phyloP scores from a whole-genome alignment of 805 yeast species.

The Brettanomyces bruxellensis region DNA sequence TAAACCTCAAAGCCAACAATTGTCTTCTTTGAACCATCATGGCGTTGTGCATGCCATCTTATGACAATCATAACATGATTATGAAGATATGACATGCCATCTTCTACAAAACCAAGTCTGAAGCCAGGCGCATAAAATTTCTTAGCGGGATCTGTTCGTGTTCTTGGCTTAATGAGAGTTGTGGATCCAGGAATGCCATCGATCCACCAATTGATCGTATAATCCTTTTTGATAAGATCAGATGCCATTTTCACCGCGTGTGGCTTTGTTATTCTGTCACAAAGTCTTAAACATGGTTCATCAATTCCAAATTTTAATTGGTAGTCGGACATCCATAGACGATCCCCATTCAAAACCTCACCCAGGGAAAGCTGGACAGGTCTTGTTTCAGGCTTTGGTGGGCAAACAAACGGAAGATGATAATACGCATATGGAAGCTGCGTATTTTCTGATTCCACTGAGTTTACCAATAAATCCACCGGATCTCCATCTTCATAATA shows the following conservation, averaged over 20 bases:
- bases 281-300: conserved; percentile 53
- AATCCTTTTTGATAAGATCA: conserved; percentile 55
- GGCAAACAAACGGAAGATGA: conserved; percentile 75
- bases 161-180: conserved; percentile 53
- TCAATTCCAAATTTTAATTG: conserved; percentile 57
- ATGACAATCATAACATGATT: conserved; percentile 79
- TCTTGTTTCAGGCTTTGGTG: conserved; percentile 43
- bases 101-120: conserved; percentile 64
- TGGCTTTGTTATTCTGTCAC: conserved; percentile 54
- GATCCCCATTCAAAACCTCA: conserved; percentile 72
- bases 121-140: conserved; percentile 77
- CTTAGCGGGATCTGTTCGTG: conserved; percentile 38
- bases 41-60: conserved; percentile 50
- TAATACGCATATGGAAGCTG: conserved; percentile 72
- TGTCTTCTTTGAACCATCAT: conserved; percentile 31
- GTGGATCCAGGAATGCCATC: conserved; percentile 88
- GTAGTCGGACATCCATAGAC: conserved; percentile 70
- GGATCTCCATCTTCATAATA: conserved; percentile 42
- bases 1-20: conserved; percentile 89
- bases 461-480: conserved; percentile 65
- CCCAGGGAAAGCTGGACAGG: conserved; percentile 64
- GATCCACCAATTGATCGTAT: conserved; percentile 74
- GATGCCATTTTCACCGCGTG: conserved; percentile 47
- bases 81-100: conserved; percentile 54
- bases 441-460: conserved; percentile 69